Conservation (phyloP, 176 grass and related monocot genomes). For the Echinochloa phyllopogon region DNA sequence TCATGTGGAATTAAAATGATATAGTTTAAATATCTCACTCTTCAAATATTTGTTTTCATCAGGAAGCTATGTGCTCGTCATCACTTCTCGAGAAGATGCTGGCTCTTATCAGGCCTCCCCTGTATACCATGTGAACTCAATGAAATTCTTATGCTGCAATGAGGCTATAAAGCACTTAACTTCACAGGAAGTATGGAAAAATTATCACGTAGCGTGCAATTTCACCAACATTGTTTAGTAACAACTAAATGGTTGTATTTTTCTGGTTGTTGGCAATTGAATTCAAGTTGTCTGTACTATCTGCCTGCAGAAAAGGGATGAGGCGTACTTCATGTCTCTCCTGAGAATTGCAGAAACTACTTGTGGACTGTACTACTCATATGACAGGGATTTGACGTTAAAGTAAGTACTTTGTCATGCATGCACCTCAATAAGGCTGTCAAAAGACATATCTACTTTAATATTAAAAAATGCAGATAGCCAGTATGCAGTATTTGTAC, state of each 20-base stretch:
- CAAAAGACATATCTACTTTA: not conserved
- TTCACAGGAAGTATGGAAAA: constrained; percentile 77
- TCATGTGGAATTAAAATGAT: constrained; percentile 22
- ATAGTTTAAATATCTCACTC: constrained; percentile 24
- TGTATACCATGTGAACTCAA: constrained; percentile 72
- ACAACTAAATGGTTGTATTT: constrained; percentile 11
- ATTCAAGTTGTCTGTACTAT: constrained; percentile 27
- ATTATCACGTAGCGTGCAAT: constrained; percentile 23
- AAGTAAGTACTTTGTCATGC: constrained; percentile 66
- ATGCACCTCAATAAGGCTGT: constrained; percentile 23
- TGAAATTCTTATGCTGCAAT: constrained; percentile 90
- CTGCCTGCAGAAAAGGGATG: constrained; percentile 85
- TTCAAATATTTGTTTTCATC: constrained; percentile 46
- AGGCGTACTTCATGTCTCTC: constrained; percentile 96
- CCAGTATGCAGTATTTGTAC: not conserved
- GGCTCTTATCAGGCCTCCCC: constrained; percentile 72
- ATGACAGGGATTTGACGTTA: constrained; percentile 86
- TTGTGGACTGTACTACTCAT: constrained; percentile 87
- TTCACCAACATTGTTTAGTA: constrained; percentile 34
- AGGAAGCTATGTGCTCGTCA: constrained; percentile 89
- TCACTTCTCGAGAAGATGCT: constrained; percentile 80
- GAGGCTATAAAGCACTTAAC: constrained; percentile 88
- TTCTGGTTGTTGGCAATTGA: constrained; percentile 29
- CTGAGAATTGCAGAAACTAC: constrained; percentile 85
- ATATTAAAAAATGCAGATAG: not conserved